These are phyloP conservation scores for Purshia tridentata DNA, from an alignment of 306 rosid species.

Conservation along the genomic window DNA sequence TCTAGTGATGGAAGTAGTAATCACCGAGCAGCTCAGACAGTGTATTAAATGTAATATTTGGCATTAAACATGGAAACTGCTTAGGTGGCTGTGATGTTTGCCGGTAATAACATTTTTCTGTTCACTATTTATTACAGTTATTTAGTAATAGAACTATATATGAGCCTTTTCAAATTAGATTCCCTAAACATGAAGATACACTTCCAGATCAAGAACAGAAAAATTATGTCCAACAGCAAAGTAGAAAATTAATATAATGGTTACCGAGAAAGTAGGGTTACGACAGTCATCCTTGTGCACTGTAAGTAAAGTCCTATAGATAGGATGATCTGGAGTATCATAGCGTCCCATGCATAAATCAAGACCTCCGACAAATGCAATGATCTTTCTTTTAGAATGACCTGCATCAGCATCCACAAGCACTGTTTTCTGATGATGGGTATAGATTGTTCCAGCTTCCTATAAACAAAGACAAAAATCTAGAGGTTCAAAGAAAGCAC, in stretches of 20 bases:
- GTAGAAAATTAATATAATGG: constrained; percentile 9
- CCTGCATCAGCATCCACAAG: constrained; percentile 90
- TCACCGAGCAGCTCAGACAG: neutral
- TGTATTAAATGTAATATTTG: neutral
- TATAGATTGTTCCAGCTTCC: constrained; percentile 90
- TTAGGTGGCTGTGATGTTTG: neutral
- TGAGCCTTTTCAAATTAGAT: neutral
- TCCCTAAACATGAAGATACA: neutral
- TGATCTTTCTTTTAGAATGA: constrained; percentile 61
- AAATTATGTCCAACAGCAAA: neutral
- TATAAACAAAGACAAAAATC: constrained; percentile 22
- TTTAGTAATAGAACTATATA: neutral
- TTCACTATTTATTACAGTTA: neutral
- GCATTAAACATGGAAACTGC: neutral
- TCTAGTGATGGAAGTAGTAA: neutral
- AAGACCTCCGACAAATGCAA: constrained; percentile 91
- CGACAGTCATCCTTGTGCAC: constrained; percentile 70
- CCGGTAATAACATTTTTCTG: neutral
- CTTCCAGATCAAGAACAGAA: neutral
- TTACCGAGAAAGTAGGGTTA: constrained; percentile 73
- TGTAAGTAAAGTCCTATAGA: constrained; percentile 64
- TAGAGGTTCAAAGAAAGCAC: constrained; percentile 18
- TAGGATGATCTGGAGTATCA: constrained; percentile 68
- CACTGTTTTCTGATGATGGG: constrained; percentile 95
- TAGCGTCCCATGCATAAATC: constrained; percentile 83